These are phyloP conservation scores for Babesia gibsoni DNA, from an alignment of 169 alveolate genomes.

Conservation along the genomic window DNA sequence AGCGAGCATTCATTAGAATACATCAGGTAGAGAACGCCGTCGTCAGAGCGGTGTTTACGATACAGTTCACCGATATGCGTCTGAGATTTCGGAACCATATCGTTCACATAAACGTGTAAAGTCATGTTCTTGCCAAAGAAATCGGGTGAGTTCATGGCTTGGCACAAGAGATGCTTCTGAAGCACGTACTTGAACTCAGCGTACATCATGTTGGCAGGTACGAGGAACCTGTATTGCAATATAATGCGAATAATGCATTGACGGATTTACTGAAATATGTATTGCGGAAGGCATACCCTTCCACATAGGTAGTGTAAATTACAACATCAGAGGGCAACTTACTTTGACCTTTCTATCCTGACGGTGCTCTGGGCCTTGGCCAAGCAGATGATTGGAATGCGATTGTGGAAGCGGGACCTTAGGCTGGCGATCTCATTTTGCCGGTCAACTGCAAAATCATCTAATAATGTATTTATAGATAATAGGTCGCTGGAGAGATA, in stretches of 20 bases:
- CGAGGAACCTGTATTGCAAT: slow-evolving; percentile 76
- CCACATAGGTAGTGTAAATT: no score
- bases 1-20: slow-evolving; percentile 76
- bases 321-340: neutral
- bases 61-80: slow-evolving; percentile 80
- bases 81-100: slow-evolving; percentile 78
- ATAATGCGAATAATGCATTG: slow-evolving; percentile 55
- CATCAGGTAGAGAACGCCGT: slow-evolving; percentile 79
- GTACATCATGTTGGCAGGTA: slow-evolving; percentile 83
- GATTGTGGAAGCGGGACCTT: slow-evolving; percentile 81
- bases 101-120: slow-evolving; percentile 76
- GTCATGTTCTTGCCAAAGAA: slow-evolving; percentile 68
- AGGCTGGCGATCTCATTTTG: slow-evolving; percentile 81
- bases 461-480: neutral
- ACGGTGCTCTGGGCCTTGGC: slow-evolving; percentile 49
- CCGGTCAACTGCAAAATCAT: slow-evolving; percentile 69
- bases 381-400: slow-evolving; percentile 90
- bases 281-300: no score
- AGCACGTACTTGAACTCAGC: slow-evolving; percentile 87
- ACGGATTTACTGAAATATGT: no score
- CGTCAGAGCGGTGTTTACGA: slow-evolving; percentile 78
- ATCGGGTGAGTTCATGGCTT: slow-evolving; percentile 30
- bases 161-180: slow-evolving; percentile 78
- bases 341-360: slow-evolving; percentile 27
- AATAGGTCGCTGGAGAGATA: no score